A percentile compares a stretch with the other conserved stretches of the same genome.
Evolutionary conservation across 2,329 filamentous ascomycete genomes (phyloP).

Genomic region (Neofusicoccum sp.): DNA sequence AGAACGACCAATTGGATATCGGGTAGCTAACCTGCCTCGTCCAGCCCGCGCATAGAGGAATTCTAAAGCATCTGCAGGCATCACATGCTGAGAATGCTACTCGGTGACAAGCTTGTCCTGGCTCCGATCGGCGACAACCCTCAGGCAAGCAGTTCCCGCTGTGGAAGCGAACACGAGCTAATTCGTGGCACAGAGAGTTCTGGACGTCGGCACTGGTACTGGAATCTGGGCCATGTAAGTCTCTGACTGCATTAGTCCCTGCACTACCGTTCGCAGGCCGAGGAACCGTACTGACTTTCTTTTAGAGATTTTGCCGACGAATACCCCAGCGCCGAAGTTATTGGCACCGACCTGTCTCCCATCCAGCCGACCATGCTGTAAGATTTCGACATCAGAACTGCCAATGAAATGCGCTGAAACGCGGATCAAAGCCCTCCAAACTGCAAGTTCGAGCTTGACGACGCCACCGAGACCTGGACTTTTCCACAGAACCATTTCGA

Average conservation of each 20-base stretch:
- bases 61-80: constrained; percentile 21
- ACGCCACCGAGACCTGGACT: constrained; percentile 38
- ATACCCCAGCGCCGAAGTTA: constrained; percentile 34
- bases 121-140: constrained; percentile 27
- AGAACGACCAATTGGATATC: constrained; percentile 17
- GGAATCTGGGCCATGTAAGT: constrained; percentile 42
- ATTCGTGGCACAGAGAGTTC: constrained; percentile 28
- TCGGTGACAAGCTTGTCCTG: constrained; percentile 26
- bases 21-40: background rate
- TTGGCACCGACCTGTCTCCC: constrained; percentile 50
- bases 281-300: constrained; percentile 6
- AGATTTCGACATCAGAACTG: background rate
- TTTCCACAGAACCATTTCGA: constrained; percentile 27
- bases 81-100: constrained; percentile 28
- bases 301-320: constrained; percentile 33
- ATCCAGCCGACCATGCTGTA: constrained; percentile 34
- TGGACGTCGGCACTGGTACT: constrained; percentile 40
- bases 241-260: too few species aligned
- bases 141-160: constrained; percentile 15
- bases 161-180: background rate
- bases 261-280: too few species aligned
- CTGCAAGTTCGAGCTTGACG: constrained; percentile 51
- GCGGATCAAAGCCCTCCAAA: constrained; percentile 48
- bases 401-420: constrained; percentile 45
- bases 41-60: background rate